A percentile compares a stretch with the other conserved stretches of the same genome.
These are phyloP conservation scores for Skeletonema grethae DNA, from an alignment of 108 stramenopile genomes.

Conservation along the genomic window DNA sequence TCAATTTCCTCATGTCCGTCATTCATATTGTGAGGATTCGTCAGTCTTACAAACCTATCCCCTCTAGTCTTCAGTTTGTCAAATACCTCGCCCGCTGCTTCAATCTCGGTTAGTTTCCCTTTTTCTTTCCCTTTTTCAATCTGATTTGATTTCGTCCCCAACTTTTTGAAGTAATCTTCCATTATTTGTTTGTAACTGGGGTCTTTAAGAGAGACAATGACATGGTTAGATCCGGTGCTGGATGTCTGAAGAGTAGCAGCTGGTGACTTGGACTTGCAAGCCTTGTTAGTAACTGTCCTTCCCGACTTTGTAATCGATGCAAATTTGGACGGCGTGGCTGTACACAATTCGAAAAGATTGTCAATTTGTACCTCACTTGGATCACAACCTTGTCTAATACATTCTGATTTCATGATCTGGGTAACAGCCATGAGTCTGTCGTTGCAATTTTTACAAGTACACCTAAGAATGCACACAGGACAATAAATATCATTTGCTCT, in stretches of 20 bases:
- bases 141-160: background rate
- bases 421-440: background rate
- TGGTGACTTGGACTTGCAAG: background rate
- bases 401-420: background rate
- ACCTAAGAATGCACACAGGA: background rate
- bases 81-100: background rate
- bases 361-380: background rate
- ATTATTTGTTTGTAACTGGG: background rate
- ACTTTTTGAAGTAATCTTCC: slow-evolving; percentile 1
- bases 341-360: background rate
- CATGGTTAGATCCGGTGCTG: background rate
- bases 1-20: background rate
- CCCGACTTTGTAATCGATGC: background rate
- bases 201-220: background rate
- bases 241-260: no score
- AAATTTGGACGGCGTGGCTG: no score
- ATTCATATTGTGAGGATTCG: background rate
- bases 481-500: background rate
- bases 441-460: background rate
- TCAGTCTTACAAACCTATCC: background rate
- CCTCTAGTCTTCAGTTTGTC: background rate
- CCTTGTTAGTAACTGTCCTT: background rate
- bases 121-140: background rate
- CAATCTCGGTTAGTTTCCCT: background rate
- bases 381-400: background rate